These are phyloP conservation scores for Bruguiera parviflora DNA, from an alignment of 345 rosid genomes.

Conservation along the genomic window DNA sequence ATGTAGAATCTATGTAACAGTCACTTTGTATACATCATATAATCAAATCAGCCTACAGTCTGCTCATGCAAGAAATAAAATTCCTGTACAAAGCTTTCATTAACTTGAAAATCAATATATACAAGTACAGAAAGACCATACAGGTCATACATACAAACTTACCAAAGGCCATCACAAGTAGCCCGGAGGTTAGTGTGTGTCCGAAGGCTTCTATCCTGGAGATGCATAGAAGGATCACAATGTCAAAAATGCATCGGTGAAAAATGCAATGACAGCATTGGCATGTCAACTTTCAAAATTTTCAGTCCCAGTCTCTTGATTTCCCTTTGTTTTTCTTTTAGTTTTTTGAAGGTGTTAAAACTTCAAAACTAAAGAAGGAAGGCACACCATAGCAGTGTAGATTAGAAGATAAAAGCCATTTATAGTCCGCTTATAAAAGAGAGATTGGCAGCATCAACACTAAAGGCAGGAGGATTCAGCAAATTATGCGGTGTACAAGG, in stretches of 20 bases:
- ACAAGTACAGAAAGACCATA: conserved; percentile 15
- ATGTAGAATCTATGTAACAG: too few relatives aligned
- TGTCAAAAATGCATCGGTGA: conserved; percentile 1
- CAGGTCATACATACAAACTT: conserved; percentile 9
- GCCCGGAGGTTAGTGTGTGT: background rate
- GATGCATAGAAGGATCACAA: background rate
- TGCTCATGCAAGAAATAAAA: background rate
- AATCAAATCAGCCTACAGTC: too few relatives aligned
- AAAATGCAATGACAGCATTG: conserved; percentile 1
- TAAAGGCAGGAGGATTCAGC: background rate
- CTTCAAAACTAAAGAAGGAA: background rate
- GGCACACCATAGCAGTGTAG: background rate
- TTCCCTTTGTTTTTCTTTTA: background rate
- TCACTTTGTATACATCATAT: too few relatives aligned
- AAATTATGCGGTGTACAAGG: background rate
- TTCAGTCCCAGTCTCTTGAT: background rate
- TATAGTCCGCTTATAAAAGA: background rate
- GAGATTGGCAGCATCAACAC: background rate
- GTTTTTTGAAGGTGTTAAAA: background rate
- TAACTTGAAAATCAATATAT: conserved; percentile 1
- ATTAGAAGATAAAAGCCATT: background rate
- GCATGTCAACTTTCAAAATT: background rate
- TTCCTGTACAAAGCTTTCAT: conserved; percentile 8
- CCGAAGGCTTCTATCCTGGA: background rate
- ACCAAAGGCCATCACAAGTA: background rate